Base-by-base conservation (phyloP, 2,329 filamentous ascomycete species). In the Aureobasidium sp. region DNA sequence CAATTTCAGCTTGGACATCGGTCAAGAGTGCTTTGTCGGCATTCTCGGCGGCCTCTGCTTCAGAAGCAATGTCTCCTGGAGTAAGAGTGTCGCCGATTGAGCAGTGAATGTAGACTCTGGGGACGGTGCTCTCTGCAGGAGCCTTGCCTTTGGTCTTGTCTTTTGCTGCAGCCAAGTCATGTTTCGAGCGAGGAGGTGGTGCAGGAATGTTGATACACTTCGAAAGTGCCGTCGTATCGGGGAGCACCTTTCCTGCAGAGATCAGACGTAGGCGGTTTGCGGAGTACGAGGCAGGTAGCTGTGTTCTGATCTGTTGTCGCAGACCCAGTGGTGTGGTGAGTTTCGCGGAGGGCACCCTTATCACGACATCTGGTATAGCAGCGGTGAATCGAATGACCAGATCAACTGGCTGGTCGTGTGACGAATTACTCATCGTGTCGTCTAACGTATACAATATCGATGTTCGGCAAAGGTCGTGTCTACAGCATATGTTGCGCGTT, bases 361-460 rank as follows among this genome's bases (percentile, higher is more conserved):
- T 82, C 42, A 87, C 82, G 40, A 96, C 82, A 72, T 97, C 94
- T 17, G 90, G 87, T 61, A 93, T 82, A 1, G 90, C 86, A 62
- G 87, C 86, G 57, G 90, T 90, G 81, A 99, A 97, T 73, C 93
- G 91, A 72, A 97, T 86, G 38, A 89, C 93, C 47, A 97, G 80
- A 68, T 88, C 85, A 60, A 96, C 79, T 35, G 80, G 80, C 63
- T 57, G 35, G 33, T 59, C 61, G 35, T 49, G 47, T 27, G 54
- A 38, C 5, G 42, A 15, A 10, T 7, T 29, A 21, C 54, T 57
- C 54, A 57, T 57, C 37, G 35, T 21, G 37, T 42, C 4, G 23
- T 33, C n/a, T 23, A 5, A 21, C 2, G 13, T 35, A 29, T 43
- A 19, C 23, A 4, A 11, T 33, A 27, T 46, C 17, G 19, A 27